Evolutionary conservation across 306 rosid genomes (phyloP).

Genomic region (Acacia confusa): DNA sequence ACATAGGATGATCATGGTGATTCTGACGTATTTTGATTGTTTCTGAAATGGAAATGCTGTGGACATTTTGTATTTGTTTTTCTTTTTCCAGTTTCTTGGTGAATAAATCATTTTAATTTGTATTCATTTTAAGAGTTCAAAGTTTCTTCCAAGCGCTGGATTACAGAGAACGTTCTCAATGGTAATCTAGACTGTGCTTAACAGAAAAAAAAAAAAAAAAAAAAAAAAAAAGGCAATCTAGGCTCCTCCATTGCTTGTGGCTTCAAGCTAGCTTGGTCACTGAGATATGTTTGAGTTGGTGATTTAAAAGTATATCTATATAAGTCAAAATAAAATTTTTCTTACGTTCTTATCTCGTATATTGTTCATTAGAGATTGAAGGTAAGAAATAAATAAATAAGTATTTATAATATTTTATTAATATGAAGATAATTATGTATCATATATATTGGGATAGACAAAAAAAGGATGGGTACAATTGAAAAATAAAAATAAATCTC

Average conservation of each 20-base stretch:
- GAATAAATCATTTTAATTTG: background rate
- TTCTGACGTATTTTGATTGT: conserved; percentile 8
- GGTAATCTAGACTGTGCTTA: background rate
- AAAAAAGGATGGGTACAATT: too few relatives aligned
- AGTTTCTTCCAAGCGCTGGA: background rate
- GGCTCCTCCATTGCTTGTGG: background rate
- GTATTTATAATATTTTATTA: too few relatives aligned
- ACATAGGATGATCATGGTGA: background rate
- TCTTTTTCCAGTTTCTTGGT: background rate
- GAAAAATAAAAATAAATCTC: too few relatives aligned
- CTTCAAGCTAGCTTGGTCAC: background rate
- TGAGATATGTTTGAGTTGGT: too few relatives aligned
- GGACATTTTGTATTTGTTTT: background rate
- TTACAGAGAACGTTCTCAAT: background rate
- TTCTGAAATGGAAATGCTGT: background rate
- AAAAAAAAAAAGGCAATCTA: background rate
- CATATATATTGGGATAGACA: too few relatives aligned
- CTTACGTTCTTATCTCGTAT: accelerated
- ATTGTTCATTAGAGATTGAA: background rate
- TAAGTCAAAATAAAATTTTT: too few relatives aligned
- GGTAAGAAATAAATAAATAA: background rate
- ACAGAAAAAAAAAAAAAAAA: too few relatives aligned
- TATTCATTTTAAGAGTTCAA: background rate
- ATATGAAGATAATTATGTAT: background rate
- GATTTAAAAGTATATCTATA: too few relatives aligned